Evolutionary conservation across 129 eudicot species (phyloP).

Genomic region (Arctium minus): DNA sequence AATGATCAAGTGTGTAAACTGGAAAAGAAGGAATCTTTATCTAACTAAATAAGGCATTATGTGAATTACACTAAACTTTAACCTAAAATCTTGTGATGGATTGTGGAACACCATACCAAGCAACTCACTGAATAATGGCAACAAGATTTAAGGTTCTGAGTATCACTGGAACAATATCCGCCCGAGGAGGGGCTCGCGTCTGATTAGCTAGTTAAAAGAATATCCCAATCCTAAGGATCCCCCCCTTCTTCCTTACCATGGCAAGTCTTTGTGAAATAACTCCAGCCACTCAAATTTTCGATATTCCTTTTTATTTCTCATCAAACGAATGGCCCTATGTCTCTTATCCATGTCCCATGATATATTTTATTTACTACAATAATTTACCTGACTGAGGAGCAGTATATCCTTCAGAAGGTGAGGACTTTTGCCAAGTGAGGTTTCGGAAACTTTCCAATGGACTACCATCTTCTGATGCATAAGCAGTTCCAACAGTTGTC

Average conservation of each 20-base stretch:
- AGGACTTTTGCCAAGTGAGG: conserved; percentile 67
- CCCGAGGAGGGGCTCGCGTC: too few species aligned
- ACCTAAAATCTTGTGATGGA: conserved; percentile 4
- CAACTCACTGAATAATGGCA: neutral
- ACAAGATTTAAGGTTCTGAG: neutral
- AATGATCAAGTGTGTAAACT: neutral
- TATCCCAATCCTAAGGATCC: too few species aligned
- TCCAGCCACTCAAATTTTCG: too few species aligned
- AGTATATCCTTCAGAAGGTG: conserved; percentile 48
- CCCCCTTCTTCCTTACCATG: too few species aligned
- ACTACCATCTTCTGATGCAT: conserved; percentile 92
- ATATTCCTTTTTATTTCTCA: too few species aligned
- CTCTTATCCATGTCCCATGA: neutral
- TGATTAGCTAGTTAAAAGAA: too few species aligned
- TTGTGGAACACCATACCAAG: neutral
- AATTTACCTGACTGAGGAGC: conserved; percentile 36
- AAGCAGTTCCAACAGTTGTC: conserved; percentile 62
- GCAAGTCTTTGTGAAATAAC: too few species aligned
- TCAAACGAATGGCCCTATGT: too few species aligned
- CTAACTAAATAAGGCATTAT: neutral
- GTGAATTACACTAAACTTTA: neutral
- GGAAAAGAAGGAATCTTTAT: neutral
- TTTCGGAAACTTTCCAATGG: conserved; percentile 72
- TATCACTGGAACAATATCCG: conserved; percentile 7
- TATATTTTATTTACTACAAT: neutral